Conservation (phyloP, 176 grass and related monocot species). For the Avena sativa region DNA sequence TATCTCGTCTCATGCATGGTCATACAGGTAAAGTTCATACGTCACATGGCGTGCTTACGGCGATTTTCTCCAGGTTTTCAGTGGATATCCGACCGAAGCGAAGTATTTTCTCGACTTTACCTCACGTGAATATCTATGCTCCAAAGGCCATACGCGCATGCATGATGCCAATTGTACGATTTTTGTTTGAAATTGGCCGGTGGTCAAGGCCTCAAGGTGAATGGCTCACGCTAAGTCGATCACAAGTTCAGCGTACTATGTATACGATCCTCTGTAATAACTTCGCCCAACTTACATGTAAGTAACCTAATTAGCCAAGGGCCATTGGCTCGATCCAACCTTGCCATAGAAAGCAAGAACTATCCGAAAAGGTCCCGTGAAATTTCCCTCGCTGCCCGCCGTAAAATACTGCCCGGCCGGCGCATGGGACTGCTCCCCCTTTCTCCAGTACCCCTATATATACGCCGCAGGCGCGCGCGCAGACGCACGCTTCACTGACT, state of each 20-base stretch:
- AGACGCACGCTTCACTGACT: neutral
- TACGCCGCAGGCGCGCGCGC: neutral
- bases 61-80: constrained; percentile 25
- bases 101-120: neutral
- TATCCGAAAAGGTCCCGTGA: neutral
- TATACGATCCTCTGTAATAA: neutral
- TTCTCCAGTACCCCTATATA: neutral
- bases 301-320: neutral
- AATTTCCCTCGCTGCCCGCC: constrained; percentile 30
- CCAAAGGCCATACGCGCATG: neutral
- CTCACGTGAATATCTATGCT: constrained; percentile 8
- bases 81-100: neutral
- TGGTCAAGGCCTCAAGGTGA: neutral
- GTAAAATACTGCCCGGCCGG: neutral
- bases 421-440: neutral
- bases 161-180: neutral
- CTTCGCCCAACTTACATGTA: neutral
- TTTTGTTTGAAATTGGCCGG: neutral
- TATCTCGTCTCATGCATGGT: neutral
- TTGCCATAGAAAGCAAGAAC: constrained; percentile 34
- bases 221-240: neutral
- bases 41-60: neutral
- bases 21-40: neutral
- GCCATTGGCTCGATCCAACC: neutral
- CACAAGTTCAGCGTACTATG: no score